These are phyloP conservation scores for Herpetomonas tarakana DNA, from an alignment of 208 protist species.

Conservation along the genomic window DNA sequence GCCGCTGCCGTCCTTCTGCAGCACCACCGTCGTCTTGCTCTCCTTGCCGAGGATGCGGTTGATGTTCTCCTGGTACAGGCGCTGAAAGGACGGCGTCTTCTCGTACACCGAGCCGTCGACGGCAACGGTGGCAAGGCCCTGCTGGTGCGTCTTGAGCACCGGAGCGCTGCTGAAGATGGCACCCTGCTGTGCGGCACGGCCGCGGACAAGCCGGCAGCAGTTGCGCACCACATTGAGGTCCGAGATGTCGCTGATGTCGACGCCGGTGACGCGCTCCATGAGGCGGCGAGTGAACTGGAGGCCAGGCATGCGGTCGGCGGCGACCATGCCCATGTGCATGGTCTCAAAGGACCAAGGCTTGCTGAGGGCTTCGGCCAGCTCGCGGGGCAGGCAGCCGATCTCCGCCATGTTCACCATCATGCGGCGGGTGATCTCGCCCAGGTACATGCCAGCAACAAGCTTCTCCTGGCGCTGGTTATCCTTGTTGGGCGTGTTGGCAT, in stretches of 20 bases:
- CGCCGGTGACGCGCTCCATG: conserved; percentile 39
- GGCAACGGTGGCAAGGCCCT: conserved; percentile 63
- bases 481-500: conserved; percentile 56
- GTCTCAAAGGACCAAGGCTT: conserved; percentile 60
- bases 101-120: conserved; percentile 90
- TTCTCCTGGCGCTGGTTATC: conserved; percentile 84
- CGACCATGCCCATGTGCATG: conserved; percentile 50
- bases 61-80: conserved; percentile 71
- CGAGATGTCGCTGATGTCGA: conserved; percentile 34
- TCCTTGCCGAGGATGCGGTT: conserved; percentile 56
- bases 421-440: conserved; percentile 78
- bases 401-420: conserved; percentile 51
- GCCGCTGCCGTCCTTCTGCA: conserved; percentile 86
- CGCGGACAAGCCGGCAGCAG: conserved; percentile 70
- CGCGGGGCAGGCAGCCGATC: conserved; percentile 47
- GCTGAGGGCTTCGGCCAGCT: conserved; percentile 28
- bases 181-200: conserved; percentile 67
- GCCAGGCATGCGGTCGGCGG: conserved; percentile 65
- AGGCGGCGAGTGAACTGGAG: conserved; percentile 62
- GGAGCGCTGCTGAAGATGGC: conserved; percentile 69
- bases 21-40: conserved; percentile 48
- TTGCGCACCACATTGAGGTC: conserved; percentile 61
- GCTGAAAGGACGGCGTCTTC: conserved; percentile 84
- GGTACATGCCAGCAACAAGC: conserved; percentile 90
- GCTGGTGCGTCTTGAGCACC: conserved; percentile 63